Conservation (phyloP, 495 filamentous ascomycete species). For the Penicillium canescens region DNA sequence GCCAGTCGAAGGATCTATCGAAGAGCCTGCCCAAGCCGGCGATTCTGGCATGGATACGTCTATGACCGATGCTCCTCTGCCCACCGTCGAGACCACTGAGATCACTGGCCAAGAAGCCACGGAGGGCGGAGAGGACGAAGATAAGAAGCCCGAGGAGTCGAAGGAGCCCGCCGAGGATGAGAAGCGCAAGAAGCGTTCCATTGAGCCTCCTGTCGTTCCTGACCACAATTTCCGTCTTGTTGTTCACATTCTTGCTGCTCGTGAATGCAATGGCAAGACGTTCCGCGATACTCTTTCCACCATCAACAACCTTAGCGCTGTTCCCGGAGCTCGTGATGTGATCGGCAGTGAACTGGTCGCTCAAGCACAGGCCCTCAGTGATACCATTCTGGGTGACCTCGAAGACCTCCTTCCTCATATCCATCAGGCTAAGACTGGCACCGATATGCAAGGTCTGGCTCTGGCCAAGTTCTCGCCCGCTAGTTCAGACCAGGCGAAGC, state of each 20-base stretch:
- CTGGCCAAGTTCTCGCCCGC: slow-evolving; percentile 94
- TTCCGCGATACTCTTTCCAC: slow-evolving; percentile 96
- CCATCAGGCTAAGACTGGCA: slow-evolving; percentile 79
- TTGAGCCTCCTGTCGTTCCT: slow-evolving; percentile 84
- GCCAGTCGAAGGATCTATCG: slow-evolving; percentile 24
- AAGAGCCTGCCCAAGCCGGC: slow-evolving; percentile 22
- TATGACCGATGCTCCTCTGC: slow-evolving; percentile 43
- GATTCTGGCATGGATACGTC: slow-evolving; percentile 37
- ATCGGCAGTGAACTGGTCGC: slow-evolving; percentile 89
- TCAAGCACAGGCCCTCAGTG: slow-evolving; percentile 80
- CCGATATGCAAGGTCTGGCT: slow-evolving; percentile 91
- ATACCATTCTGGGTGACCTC: slow-evolving; percentile 80
- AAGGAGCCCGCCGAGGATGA: slow-evolving; percentile 53
- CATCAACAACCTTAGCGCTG: slow-evolving; percentile 94
- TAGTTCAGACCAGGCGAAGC: slow-evolving; percentile 92
- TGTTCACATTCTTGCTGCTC: slow-evolving; percentile 91
- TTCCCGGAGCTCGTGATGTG: slow-evolving; percentile 84
- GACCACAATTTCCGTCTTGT: slow-evolving; percentile 88
- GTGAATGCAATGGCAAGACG: slow-evolving; percentile 94
- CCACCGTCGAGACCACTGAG: slow-evolving; percentile 32
- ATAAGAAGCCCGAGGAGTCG: slow-evolving; percentile 34
- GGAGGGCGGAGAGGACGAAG: slow-evolving; percentile 21
- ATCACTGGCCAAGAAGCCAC: slow-evolving; percentile 26
- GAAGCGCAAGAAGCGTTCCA: slow-evolving; percentile 68
- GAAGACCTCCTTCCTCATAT: slow-evolving; percentile 88